Evolutionary conservation across 257 asterid genomes (phyloP).

Genomic region (Gardenia jasminoides): DNA sequence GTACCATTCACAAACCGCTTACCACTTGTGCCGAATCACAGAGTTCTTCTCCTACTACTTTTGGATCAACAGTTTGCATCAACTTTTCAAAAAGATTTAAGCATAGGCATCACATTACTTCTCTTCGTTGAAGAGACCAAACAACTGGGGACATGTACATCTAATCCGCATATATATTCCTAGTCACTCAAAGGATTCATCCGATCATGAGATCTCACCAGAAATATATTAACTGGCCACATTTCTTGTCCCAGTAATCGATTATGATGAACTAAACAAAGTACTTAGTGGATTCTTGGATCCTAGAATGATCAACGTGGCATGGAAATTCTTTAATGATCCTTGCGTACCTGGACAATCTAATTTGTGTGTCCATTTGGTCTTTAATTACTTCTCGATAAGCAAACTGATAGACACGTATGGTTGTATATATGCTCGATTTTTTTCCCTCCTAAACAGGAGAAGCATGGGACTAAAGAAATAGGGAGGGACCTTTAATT

Average conservation of each 20-base stretch:
- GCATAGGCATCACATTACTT: neutral
- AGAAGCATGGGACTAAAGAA: too few species aligned
- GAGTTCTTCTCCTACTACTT: neutral
- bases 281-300: constrained; percentile 3
- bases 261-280: neutral
- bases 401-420: neutral
- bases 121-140: neutral
- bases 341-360: neutral
- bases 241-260: neutral
- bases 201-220: neutral
- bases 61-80: neutral
- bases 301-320: neutral
- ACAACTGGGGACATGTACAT: neutral
- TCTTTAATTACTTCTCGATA: neutral
- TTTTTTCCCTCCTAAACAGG: too few species aligned
- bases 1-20: too few species aligned
- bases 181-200: constrained; percentile 1
- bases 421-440: too few species aligned
- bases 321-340: neutral
- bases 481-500: too few species aligned
- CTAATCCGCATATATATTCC: neutral
- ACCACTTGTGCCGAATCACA: too few species aligned
- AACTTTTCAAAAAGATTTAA: neutral
- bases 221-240: neutral
- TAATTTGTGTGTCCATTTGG: neutral